A percentile compares a stretch with the other conserved stretches of the same genome.
Conservation (phyloP, 257 asterid genomes). For the Striga asiatica region DNA sequence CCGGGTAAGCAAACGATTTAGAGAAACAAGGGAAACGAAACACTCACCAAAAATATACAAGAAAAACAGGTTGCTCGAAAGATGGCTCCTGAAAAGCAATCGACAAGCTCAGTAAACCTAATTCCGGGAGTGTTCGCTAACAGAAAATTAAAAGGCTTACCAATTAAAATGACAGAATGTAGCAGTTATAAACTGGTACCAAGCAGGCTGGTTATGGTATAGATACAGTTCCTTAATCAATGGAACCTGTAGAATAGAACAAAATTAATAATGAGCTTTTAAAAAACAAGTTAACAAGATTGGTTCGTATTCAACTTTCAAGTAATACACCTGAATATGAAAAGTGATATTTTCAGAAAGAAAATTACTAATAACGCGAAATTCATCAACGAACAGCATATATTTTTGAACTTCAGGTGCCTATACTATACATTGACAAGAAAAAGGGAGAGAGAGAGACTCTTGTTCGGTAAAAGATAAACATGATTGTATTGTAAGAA, state of each 20-base stretch:
- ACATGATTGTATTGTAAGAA: neutral
- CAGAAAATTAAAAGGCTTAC: conserved; percentile 35
- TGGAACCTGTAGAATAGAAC: conserved; percentile 42
- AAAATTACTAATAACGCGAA: too few relatives aligned
- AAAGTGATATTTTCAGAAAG: too few relatives aligned
- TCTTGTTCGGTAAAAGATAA: neutral
- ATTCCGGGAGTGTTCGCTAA: neutral
- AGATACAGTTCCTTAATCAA: conserved; percentile 63
- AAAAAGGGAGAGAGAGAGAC: too few relatives aligned
- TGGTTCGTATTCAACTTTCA: too few relatives aligned
- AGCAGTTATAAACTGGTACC: conserved; percentile 96
- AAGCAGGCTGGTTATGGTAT: conserved; percentile 70
- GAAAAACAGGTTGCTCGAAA: conserved; percentile 95
- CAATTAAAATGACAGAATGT: conserved; percentile 84
- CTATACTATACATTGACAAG: too few relatives aligned
- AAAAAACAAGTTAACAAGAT: neutral
- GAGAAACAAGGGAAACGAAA: conserved; percentile 4
- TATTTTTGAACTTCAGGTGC: too few relatives aligned
- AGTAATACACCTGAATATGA: too few relatives aligned
- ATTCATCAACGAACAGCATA: too few relatives aligned
- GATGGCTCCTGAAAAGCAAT: conserved; percentile 59
- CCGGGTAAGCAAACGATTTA: too few relatives aligned
- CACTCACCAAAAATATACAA: conserved; percentile 85
- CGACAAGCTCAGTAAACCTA: neutral
- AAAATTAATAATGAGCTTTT: conserved; percentile 6